phyloP scores from a whole-genome alignment of 805 yeast genomes.

The Barnettozyma vustinii region DNA sequence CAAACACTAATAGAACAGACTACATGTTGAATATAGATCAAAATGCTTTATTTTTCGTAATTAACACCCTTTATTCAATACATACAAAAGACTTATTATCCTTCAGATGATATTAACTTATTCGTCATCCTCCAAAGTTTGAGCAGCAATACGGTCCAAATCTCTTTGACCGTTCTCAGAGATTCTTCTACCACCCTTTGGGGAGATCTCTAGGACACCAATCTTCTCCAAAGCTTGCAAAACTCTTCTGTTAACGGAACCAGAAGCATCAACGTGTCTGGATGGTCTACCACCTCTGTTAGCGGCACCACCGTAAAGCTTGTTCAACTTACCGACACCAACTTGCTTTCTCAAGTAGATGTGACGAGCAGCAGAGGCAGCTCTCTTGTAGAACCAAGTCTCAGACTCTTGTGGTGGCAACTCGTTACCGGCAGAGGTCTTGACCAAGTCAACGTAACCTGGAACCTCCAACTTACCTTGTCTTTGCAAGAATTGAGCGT shows the following conservation, averaged over 20 bases:
- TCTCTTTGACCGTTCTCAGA: slow-evolving; percentile 99
- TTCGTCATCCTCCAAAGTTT: slow-evolving; percentile 91
- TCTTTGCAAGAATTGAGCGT: slow-evolving; percentile 99
- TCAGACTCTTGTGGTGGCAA: slow-evolving; percentile 99
- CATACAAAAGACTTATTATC: slow-evolving; percentile 7
- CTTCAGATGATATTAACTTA: slow-evolving; percentile 12
- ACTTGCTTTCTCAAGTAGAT: slow-evolving; percentile 98
- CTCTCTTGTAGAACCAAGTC: slow-evolving; percentile 99
- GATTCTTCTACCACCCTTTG: slow-evolving; percentile 99
- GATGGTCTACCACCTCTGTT: slow-evolving; percentile 99
- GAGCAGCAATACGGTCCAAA: slow-evolving; percentile 99
- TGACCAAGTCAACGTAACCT: slow-evolving; percentile 99
- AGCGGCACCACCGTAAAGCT: slow-evolving; percentile 97
- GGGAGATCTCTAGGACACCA: slow-evolving; percentile 93
- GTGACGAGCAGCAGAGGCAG: slow-evolving; percentile 99
- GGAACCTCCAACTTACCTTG: slow-evolving; percentile 99
- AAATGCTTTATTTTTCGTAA: slow-evolving; percentile 12
- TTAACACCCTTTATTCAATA: slow-evolving; percentile 14
- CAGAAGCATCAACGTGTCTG: slow-evolving; percentile 98
- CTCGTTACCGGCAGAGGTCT: slow-evolving; percentile 98
- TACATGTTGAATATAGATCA: neutral
- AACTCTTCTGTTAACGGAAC: slow-evolving; percentile 98
- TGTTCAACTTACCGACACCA: slow-evolving; percentile 99
- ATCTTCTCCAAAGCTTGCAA: slow-evolving; percentile 97
- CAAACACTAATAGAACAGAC: slow-evolving; percentile 13